Percentiles rank a stretch among this genome's conserved stretches.
These are phyloP conservation scores for Handroanthus guayacan DNA, from an alignment of 257 asterid genomes.

Conservation along the genomic window DNA sequence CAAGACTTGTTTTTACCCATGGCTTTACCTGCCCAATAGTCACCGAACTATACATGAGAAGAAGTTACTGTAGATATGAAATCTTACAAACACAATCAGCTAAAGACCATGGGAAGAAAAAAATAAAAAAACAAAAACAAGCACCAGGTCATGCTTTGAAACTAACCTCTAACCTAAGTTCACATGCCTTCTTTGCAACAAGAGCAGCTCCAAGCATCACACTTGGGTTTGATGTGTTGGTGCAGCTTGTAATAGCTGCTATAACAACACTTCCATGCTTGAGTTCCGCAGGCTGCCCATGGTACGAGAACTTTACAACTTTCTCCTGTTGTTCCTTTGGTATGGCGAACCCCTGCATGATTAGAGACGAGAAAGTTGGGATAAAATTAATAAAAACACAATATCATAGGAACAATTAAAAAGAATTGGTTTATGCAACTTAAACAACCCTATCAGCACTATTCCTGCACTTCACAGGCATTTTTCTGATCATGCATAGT, in stretches of 20 bases:
- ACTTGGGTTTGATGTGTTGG: slow-evolving; percentile 97
- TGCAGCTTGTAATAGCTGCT: slow-evolving; percentile 95
- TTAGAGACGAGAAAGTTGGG: too few relatives aligned
- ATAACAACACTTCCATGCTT: slow-evolving; percentile 95
- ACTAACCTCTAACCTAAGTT: slow-evolving; percentile 88
- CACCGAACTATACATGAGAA: slow-evolving; percentile 14
- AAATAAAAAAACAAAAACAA: neutral
- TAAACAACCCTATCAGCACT: neutral
- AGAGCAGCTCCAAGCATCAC: slow-evolving; percentile 99
- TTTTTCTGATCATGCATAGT: too few relatives aligned
- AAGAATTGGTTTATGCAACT: neutral
- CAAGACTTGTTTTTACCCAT: slow-evolving; percentile 97
- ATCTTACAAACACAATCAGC: neutral
- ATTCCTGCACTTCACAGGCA: too few relatives aligned
- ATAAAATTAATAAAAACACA: neutral
- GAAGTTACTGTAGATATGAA: neutral
- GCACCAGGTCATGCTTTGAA: neutral
- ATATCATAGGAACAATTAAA: neutral
- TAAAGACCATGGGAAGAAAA: neutral
- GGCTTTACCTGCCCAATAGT: slow-evolving; percentile 78
- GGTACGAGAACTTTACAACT: slow-evolving; percentile 72
- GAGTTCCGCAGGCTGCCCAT: slow-evolving; percentile 82
- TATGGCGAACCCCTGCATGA: slow-evolving; percentile 83
- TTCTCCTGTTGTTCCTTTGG: slow-evolving; percentile 80
- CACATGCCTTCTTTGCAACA: slow-evolving; percentile 94